Conservation (phyloP, 192 early-diverging fungal species). For the Phlyctochytrium planicorne region DNA sequence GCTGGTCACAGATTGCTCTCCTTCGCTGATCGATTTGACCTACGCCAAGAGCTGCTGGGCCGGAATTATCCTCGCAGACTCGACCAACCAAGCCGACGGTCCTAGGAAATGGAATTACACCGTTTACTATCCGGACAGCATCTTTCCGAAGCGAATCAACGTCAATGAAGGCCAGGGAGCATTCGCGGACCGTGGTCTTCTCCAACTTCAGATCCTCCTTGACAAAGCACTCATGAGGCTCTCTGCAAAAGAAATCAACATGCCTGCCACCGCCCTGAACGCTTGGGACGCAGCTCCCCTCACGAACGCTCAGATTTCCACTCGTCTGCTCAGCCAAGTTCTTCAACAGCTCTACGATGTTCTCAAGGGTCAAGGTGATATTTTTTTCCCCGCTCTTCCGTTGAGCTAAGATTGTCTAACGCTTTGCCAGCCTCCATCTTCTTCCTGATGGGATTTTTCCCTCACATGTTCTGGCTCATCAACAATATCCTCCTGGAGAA, state of each 20-base stretch:
- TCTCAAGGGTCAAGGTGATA: too few relatives aligned
- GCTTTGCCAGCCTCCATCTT: neutral
- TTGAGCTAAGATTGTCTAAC: too few relatives aligned
- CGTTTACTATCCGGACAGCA: neutral
- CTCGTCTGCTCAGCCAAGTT: neutral
- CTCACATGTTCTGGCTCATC: neutral
- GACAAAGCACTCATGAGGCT: neutral
- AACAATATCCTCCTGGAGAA: neutral
- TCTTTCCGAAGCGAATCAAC: neutral
- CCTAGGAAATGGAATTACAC: slow-evolving; percentile 5
- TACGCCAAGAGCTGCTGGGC: neutral
- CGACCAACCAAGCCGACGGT: neutral
- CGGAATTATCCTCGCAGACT: neutral
- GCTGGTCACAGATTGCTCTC: neutral
- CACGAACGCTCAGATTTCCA: neutral
- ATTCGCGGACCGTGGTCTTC: neutral
- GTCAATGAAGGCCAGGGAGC: neutral
- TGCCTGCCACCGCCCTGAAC: neutral
- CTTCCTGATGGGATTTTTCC: neutral
- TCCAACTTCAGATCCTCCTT: neutral
- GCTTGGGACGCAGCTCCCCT: neutral
- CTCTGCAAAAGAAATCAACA: neutral
- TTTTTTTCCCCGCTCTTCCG: too few relatives aligned
- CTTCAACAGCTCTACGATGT: neutral
- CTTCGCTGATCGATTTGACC: neutral